Evolutionary conservation across 495 filamentous ascomycete genomes (phyloP), one percentile per base, ranked within the genome.

Genomic region (Penicillium antarcticum): DNA sequence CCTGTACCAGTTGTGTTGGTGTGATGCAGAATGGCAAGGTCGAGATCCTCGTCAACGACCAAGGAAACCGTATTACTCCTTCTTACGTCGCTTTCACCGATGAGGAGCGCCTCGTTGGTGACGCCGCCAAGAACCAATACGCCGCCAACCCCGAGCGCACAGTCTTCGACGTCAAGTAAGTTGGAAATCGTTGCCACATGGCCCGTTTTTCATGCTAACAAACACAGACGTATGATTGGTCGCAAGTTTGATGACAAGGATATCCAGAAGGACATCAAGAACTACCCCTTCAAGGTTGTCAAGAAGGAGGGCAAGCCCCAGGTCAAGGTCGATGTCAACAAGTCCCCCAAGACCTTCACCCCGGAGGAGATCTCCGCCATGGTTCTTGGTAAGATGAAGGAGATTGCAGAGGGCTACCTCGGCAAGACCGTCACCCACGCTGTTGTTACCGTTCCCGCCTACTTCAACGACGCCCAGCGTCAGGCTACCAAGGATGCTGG

Each of bases 61-160:
- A 96, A 81, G 92, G 92, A 84, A 94, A 98, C 85, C 89, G 92
- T 76, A 97, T 98, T 57, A 98, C 92, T 55, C 94, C 94, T 26
- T 97, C 92, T 45, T 99, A 96, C 73, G 95, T 99, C 58, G 95
- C 95, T 62, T 99, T 92, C 71, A 99, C 90, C 70, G 92, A 97
- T 63, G 94, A 97, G 56, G 95, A 97, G 72, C 84, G 95, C 60
- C 79, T 99, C 44, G 91, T 99, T 56, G 95, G 95, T 81, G 95
- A 97, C 75, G 92, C 95, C 57, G 95, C 95, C 50, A 99, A 99
- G 88, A 97, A 99, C 78, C 95, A 97, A 81, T 95, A 91, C 66
- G 88, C 95, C 48, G 80, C 89, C 51, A 97, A 99, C 80, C 95
- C 95, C 37, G 70, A 70, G 55, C 80, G 86, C 54, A 97, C 95